phyloP scores from a whole-genome alignment of 495 filamentous ascomycete species.

The Hypoxylon crocopeplum region DNA sequence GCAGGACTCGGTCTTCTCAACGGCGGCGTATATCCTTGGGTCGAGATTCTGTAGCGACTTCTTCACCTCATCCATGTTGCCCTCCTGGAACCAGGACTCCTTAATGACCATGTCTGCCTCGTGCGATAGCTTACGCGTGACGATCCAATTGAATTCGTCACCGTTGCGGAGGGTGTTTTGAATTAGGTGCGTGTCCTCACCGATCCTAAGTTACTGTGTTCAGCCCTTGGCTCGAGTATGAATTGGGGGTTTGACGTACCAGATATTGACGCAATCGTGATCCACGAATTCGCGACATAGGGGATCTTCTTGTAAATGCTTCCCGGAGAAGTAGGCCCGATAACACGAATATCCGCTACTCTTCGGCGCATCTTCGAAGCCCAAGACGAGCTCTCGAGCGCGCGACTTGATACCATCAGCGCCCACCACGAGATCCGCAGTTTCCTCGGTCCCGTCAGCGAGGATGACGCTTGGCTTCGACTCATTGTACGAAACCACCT shows the following conservation, averaged over 20 bases:
- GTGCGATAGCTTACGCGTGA: constrained; percentile 51
- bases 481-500: constrained; percentile 56
- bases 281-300: constrained; percentile 52
- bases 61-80: constrained; percentile 56
- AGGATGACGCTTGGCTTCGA: constrained; percentile 49
- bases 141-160: constrained; percentile 61
- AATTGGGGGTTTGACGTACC: constrained; percentile 27
- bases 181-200: constrained; percentile 56
- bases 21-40: constrained; percentile 52
- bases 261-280: constrained; percentile 60
- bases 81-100: constrained; percentile 59
- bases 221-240: not conserved
- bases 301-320: constrained; percentile 51
- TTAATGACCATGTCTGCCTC: constrained; percentile 54
- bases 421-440: constrained; percentile 42
- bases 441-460: constrained; percentile 43
- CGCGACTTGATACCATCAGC: constrained; percentile 57
- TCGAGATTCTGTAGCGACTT: constrained; percentile 45
- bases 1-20: constrained; percentile 55
- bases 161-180: constrained; percentile 57
- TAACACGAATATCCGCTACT: constrained; percentile 58
- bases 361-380: constrained; percentile 55
- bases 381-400: constrained; percentile 53
- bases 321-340: constrained; percentile 55
- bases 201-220: constrained; percentile 42